Evolutionary conservation across 2,329 filamentous ascomycete genomes (phyloP), one percentile per base, ranked within the genome.

Genomic region (Nigrospora sphaerica): DNA sequence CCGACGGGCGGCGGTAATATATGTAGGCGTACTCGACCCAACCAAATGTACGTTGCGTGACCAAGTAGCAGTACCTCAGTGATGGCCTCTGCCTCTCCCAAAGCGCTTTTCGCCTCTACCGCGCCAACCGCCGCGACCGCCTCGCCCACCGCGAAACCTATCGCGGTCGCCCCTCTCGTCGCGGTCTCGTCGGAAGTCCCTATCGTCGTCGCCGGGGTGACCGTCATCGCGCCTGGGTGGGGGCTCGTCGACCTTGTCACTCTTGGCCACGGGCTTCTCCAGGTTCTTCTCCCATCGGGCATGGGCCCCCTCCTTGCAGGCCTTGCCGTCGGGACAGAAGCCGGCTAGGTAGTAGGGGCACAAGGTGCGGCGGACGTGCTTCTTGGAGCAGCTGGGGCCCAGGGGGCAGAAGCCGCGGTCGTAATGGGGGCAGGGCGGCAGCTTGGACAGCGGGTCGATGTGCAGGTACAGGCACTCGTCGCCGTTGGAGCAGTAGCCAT

Each of bases 381-480:
- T 87, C 69, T 95, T 90, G 19, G 85, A 82, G 67, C 93, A 98
- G 49, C 80, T 70, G 1, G 91, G 90, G 0, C 93, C 93, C 11
- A 97, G 77, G 16, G 89, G 88, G 60, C 93, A 98, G 72, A 97
- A 97, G 2, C 93, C 93, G 56, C 86, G 83, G 51, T 96, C 90
- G 72, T 96, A 98, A 68, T 95, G 88, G 53, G 89, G 88, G 58
- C 90, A 95, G 1, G 87, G 83, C 23, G 83, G 88, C 57, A 88
- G 72, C 60, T 88, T 84, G 50, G 85, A 83, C 62, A 88, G 78
- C 42, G 90, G 86, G 58, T 93, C 88, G 58, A 95, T 86, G 68
- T 95, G 89, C 40, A 95, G 81, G 65, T 95, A 95, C 6, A 95
- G 74, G 62, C 93, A 98, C 69, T 98, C 93, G 66, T 97, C 92